A percentile compares a stretch with the other conserved stretches of the same genome.
Conservation (phyloP, 305 asterid species). For the Coffea humblotiana region DNA sequence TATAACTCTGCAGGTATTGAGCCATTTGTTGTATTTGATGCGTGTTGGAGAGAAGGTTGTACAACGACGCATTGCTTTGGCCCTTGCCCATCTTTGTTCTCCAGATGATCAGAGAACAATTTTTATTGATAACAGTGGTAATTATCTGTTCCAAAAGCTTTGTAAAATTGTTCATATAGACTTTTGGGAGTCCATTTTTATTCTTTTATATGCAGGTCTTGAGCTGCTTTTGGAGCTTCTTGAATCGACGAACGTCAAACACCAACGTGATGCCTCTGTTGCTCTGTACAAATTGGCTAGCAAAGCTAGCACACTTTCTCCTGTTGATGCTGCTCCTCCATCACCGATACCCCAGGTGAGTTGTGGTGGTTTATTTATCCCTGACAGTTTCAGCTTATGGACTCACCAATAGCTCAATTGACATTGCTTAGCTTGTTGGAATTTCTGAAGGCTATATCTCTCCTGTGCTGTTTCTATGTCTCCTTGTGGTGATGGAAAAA, state of each 20-base stretch:
- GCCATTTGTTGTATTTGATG: constrained; percentile 87
- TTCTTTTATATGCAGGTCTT: constrained; percentile 53
- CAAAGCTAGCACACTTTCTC: constrained; percentile 82
- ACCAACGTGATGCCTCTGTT: constrained; percentile 76
- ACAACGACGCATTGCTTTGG: constrained; percentile 85
- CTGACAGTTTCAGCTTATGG: not conserved
- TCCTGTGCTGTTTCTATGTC: not conserved
- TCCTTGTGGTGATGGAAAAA: not conserved
- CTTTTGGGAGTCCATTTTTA: not conserved
- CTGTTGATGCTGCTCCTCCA: constrained; percentile 96
- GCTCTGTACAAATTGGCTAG: constrained; percentile 81
- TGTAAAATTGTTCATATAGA: not conserved
- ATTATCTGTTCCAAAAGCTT: constrained; percentile 12
- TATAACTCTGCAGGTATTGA: constrained; percentile 59
- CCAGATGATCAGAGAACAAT: constrained; percentile 83
- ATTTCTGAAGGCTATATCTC: not conserved
- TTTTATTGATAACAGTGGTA: constrained; percentile 83
- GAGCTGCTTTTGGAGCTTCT: constrained; percentile 84
- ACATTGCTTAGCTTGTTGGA: not conserved
- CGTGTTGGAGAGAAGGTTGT: constrained; percentile 69
- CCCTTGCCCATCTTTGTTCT: constrained; percentile 94
- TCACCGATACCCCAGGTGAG: constrained; percentile 90
- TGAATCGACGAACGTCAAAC: constrained; percentile 58
- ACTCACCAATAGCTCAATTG: constrained; percentile 84
- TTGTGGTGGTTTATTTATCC: not conserved